Evolutionary conservation across 176 grass and related monocot species (phyloP).

Genomic region (Ampelocalamus luodianensis): DNA sequence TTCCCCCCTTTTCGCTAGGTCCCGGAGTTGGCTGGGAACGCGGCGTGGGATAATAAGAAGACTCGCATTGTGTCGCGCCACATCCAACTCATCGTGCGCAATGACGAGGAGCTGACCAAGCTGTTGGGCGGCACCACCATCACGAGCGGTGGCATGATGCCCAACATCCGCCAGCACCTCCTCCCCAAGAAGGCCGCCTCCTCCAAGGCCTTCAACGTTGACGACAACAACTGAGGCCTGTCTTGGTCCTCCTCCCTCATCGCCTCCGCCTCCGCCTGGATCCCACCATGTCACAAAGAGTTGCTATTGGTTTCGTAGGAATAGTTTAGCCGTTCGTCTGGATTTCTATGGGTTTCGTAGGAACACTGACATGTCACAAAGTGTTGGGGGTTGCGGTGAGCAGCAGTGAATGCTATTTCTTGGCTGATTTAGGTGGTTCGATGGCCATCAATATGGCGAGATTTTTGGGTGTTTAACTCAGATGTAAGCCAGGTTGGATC

Average conservation of each 20-base stretch:
- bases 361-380: too few relatives aligned
- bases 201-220: conserved; percentile 58
- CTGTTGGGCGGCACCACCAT: conserved; percentile 77
- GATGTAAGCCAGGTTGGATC: conserved; percentile 10
- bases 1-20: conserved; percentile 40
- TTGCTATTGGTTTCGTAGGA: conserved; percentile 12
- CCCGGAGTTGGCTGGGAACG: conserved; percentile 75
- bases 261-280: background rate
- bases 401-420: background rate
- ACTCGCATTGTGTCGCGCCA: conserved; percentile 82
- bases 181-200: conserved; percentile 72
- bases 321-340: background rate
- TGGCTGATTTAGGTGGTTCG: background rate
- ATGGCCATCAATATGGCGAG: conserved; percentile 42
- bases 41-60: conserved; percentile 94
- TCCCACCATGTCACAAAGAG: background rate
- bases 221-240: conserved; percentile 50
- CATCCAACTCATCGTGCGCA: conserved; percentile 79
- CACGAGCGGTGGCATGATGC: conserved; percentile 87
- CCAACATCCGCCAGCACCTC: conserved; percentile 93
- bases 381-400: background rate
- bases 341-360: too few relatives aligned
- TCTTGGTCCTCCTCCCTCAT: too few relatives aligned
- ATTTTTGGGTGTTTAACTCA: conserved; percentile 34
- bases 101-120: conserved; percentile 88